Percentiles rank a stretch among this genome's conserved stretches.
Evolutionary conservation across 1,139 yeast species (phyloP).

Genomic region (Kodamaea sp.): DNA sequence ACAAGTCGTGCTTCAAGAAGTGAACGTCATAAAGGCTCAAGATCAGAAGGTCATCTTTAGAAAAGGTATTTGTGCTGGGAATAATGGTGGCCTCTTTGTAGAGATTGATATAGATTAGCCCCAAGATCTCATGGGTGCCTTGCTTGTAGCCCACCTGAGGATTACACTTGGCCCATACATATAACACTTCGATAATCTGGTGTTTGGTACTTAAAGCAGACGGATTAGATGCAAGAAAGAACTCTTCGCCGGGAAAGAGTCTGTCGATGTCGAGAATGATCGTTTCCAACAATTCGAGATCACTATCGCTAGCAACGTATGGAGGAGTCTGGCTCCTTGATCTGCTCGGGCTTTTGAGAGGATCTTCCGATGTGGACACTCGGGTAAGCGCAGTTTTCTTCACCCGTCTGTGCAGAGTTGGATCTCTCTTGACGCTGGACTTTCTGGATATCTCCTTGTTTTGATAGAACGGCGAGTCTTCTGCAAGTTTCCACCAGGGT

Average conservation of each 20-base stretch:
- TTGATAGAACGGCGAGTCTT: slow-evolving; percentile 32
- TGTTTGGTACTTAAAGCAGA: slow-evolving; percentile 30
- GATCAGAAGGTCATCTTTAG: slow-evolving; percentile 37
- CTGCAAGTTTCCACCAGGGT: slow-evolving; percentile 42
- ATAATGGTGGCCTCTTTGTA: slow-evolving; percentile 39
- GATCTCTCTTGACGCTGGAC: slow-evolving; percentile 6
- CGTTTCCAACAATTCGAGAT: slow-evolving; percentile 33
- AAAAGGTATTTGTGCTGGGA: slow-evolving; percentile 35
- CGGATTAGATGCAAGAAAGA: slow-evolving; percentile 37
- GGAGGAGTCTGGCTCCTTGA: slow-evolving; percentile 8
- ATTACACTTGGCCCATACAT: slow-evolving; percentile 55
- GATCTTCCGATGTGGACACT: slow-evolving; percentile 10
- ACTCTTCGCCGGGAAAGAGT: slow-evolving; percentile 59
- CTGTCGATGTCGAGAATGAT: slow-evolving; percentile 66
- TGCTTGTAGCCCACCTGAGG: slow-evolving; percentile 62
- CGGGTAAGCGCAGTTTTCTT: slow-evolving; percentile 8
- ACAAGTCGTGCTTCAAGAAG: slow-evolving; percentile 48
- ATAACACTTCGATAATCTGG: slow-evolving; percentile 53
- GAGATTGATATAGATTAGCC: slow-evolving; percentile 55
- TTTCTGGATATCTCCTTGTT: slow-evolving; percentile 13
- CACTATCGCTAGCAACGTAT: slow-evolving; percentile 10
- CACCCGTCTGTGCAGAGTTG: slow-evolving; percentile 3
- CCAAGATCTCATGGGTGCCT: slow-evolving; percentile 70
- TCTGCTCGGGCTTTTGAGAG: slow-evolving; percentile 8
- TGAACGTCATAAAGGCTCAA: slow-evolving; percentile 39